phyloP scores from a whole-genome alignment of 768 basidiomycete genomes.

The Leccinum longicurvipes region DNA sequence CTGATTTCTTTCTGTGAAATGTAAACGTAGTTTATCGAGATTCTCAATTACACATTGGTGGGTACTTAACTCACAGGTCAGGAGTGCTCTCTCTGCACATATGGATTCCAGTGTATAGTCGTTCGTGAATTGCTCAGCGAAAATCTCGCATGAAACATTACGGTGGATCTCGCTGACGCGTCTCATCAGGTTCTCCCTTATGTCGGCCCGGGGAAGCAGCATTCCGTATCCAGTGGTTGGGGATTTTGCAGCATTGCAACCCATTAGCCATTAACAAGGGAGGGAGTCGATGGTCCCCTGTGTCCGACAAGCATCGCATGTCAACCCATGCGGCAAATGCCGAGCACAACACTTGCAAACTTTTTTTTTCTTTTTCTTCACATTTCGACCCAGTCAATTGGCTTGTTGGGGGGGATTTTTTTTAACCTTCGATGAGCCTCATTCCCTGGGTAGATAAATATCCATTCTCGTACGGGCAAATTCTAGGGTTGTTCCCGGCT shows the following conservation, averaged over 20 bases:
- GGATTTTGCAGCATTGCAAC: not conserved
- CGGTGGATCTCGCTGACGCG: not conserved
- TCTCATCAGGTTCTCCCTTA: not conserved
- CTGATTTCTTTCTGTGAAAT: not conserved
- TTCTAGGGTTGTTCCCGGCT: not conserved
- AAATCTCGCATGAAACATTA: not conserved
- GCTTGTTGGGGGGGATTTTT: conserved; percentile 18
- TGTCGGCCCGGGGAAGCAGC: not conserved
- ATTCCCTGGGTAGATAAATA: conserved; percentile 32
- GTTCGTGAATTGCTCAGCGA: not conserved
- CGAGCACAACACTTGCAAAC: not conserved
- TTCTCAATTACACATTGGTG: not conserved
- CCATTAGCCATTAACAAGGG: not conserved
- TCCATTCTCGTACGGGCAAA: conserved; percentile 9
- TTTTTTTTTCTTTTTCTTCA: not conserved
- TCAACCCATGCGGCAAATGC: conserved; percentile 6
- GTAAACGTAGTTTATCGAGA: not conserved
- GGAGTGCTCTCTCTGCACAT: not conserved
- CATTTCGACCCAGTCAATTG: conserved; percentile 29
- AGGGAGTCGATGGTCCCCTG: not conserved
- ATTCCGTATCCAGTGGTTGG: not conserved
- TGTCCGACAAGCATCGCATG: not conserved
- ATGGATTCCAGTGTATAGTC: not conserved
- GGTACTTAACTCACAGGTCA: not conserved
- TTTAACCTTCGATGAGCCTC: conserved; percentile 25